Percentiles rank a stretch among this genome's conserved stretches.
Conservation (phyloP, 257 asterid genomes). For the Penstemon newberryi region DNA sequence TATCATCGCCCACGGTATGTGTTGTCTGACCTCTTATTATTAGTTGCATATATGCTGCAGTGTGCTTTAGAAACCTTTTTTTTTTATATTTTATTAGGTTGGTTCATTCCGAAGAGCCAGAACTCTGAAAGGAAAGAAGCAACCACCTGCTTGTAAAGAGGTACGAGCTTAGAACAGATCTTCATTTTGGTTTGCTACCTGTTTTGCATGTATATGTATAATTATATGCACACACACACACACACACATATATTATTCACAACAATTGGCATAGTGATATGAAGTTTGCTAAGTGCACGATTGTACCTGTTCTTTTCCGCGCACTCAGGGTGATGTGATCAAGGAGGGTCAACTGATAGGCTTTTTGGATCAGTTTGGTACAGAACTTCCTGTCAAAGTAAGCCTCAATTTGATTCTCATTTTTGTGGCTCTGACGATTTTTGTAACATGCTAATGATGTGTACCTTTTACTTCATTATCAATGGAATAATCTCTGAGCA, state of each 20-base stretch:
- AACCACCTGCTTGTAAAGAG: slow-evolving; percentile 71
- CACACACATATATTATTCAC: background rate
- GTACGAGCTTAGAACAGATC: slow-evolving; percentile 35
- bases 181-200: slow-evolving; percentile 1
- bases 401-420: slow-evolving; percentile 29
- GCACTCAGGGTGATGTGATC: slow-evolving; percentile 71
- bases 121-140: slow-evolving; percentile 67
- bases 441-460: slow-evolving; percentile 23
- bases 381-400: slow-evolving; percentile 68
- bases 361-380: slow-evolving; percentile 67
- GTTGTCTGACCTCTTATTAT: slow-evolving; percentile 19
- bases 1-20: slow-evolving; percentile 67
- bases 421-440: slow-evolving; percentile 19
- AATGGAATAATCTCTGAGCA: slow-evolving; percentile 36
- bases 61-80: slow-evolving; percentile 11
- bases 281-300: background rate
- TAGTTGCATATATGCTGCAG: slow-evolving; percentile 11
- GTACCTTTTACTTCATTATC: slow-evolving; percentile 13
- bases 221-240: background rate
- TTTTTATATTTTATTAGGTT: slow-evolving; percentile 48
- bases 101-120: slow-evolving; percentile 70
- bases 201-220: too few species aligned
- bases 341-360: slow-evolving; percentile 87
- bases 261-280: background rate
- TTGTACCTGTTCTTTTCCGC: slow-evolving; percentile 19